Evolutionary conservation across 495 filamentous ascomycete genomes (phyloP), one percentile per base, ranked within the genome.

Genomic region (Penicillium desertorum): DNA sequence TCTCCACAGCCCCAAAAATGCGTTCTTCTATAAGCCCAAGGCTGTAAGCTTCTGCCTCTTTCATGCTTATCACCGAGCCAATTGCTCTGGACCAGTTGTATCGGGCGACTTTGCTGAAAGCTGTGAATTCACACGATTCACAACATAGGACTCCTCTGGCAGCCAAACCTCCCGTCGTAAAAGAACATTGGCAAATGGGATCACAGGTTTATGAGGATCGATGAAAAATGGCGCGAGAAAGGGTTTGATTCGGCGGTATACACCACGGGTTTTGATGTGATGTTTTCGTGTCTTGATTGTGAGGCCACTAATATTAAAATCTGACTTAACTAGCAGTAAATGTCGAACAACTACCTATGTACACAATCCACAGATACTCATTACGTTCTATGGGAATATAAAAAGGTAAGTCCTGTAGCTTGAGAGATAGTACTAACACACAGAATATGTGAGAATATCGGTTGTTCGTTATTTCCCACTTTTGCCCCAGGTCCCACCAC

Each of bases 151-250:
- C 12, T 7, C 30, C 23, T 67, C 62, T 7, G 56, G 47, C 53
- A 68, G 62, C 69, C 79, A 81, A 5, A 71, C 60, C 12, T 75
- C 58, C 32, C 75, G 63, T 53, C 80, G 83, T 5, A 83, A 82
- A 2, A 83, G 82, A 0, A 87, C 78, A 59, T 83, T 81, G 2
- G 78, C 76, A 1, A 83, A 81, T 0, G 73, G 79, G 14, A 83
- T 75, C 50, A 87, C 72, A 2, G 75, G 73, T 14, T 61, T 55
- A 41, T 73, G 50, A 0, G 83, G 84, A 62, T 86, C 81, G 3
- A 88, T 76, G 4, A 88, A 69, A 63, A 79, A 86, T 16, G 86
- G 59, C 0, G 79, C 81, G 55, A 30, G 29, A 30, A 11, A 10
- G 2, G 8, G 29, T 30, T 30, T 11, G 2, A 30, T 11, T 10